Conservation (phyloP, 2,329 filamentous ascomycete genomes). For the Phoma sp. region DNA sequence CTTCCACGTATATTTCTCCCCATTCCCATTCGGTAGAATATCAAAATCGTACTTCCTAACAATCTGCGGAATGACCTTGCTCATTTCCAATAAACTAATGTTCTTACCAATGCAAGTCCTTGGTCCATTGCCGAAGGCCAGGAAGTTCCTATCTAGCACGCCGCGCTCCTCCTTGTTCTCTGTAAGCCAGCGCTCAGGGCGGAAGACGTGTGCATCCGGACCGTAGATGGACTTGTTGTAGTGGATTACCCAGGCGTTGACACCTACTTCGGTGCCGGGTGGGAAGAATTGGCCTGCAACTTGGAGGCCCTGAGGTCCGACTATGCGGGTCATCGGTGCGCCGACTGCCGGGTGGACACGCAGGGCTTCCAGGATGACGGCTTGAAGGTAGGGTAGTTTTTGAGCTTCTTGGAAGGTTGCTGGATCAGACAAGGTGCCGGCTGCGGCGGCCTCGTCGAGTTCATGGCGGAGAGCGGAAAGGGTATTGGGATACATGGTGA, state of each 20-base stretch:
- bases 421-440: conserved; percentile 23
- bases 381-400: conserved; percentile 54
- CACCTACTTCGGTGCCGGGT: conserved; percentile 52
- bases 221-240: conserved; percentile 51
- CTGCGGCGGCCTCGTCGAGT: conserved; percentile 21
- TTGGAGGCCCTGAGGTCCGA: conserved; percentile 37
- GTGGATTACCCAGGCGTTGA: conserved; percentile 57
- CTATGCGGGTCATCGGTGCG: conserved; percentile 48
- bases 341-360: conserved; percentile 55
- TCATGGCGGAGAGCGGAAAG: conserved; percentile 29
- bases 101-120: conserved; percentile 36
- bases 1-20: conserved; percentile 5
- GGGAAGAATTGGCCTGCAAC: conserved; percentile 52
- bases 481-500: conserved; percentile 47
- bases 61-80: conserved; percentile 31
- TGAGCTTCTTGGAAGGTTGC: conserved; percentile 35
- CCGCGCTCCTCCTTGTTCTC: conserved; percentile 9
- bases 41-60: conserved; percentile 27
- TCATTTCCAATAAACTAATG: conserved; percentile 32
- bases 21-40: conserved; percentile 4
- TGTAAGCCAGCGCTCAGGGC: conserved; percentile 54
- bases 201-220: conserved; percentile 47
- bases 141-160: conserved; percentile 16
- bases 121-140: conserved; percentile 30
- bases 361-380: conserved; percentile 54